Conservation (phyloP, 306 rosid species). For the Quercus berberidifolia region DNA sequence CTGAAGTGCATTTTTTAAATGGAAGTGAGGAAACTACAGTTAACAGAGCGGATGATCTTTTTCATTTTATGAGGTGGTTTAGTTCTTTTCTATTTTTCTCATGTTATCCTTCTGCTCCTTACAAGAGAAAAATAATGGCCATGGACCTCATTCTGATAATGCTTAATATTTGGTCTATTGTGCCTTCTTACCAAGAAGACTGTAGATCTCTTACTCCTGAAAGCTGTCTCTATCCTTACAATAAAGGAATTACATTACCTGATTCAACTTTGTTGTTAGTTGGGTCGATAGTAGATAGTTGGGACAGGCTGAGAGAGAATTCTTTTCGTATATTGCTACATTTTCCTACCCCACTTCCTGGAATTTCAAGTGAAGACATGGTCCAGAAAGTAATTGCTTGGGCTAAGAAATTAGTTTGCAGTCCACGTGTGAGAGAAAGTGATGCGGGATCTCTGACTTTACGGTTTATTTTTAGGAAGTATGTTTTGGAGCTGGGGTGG, state of each 20-base stretch:
- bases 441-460: constrained; percentile 94
- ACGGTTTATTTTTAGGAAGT: constrained; percentile 84
- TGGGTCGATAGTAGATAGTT: constrained; percentile 92
- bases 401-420: constrained; percentile 85
- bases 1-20: constrained; percentile 30
- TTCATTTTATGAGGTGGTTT: constrained; percentile 91
- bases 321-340: constrained; percentile 85
- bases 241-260: constrained; percentile 67
- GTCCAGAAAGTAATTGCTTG: constrained; percentile 59
- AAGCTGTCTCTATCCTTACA: constrained; percentile 61
- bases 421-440: constrained; percentile 98
- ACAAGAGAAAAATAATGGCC: constrained; percentile 96
- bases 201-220: constrained; percentile 28
- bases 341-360: constrained; percentile 94
- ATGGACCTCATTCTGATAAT: constrained; percentile 77
- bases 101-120: constrained; percentile 97
- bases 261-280: constrained; percentile 81
- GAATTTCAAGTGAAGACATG: constrained; percentile 65
- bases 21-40: constrained; percentile 36
- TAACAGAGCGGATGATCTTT: constrained; percentile 75
- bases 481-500: constrained; percentile 82
- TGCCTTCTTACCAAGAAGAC: constrained; percentile 45
- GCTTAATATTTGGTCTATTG: constrained; percentile 81
- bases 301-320: constrained; percentile 92
- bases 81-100: constrained; percentile 89